Evolutionary conservation across 1,139 yeast genomes (phyloP), one percentile per base, ranked within the genome.

Genomic region (Hanseniaspora gamundiae): DNA sequence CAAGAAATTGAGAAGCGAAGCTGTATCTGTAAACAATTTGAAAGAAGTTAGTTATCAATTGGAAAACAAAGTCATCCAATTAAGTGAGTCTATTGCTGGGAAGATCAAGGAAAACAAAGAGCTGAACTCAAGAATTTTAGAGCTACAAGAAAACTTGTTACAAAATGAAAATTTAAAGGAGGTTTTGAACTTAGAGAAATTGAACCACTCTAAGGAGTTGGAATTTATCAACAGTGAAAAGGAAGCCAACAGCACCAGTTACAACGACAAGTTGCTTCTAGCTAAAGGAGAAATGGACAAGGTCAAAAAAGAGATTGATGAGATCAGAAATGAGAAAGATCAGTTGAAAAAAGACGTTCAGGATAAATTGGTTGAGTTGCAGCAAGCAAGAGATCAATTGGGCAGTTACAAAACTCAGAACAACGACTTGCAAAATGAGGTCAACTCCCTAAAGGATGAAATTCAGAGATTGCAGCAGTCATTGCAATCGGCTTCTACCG

Each of bases 31-130:
- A 41, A 81, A 80, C 59, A 94, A 82, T 58, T 74, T 85, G 69
- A 78, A 85, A 64, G 95, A 91, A 61, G 94, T 86, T 35, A 86
- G 94, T 56, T 91, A 86, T 66, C 79, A 83, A 60, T 74, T 91
- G 57, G 98, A 93, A 63, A 91, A 88, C 64, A 91, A 91, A 70
- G 97, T 93, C 21, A 87, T 91, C 51, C 95, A 88, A 62, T 75
- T 93, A 52, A 87, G 95, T 1, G 95, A 88, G 61, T 76, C 80
- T 9, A 70, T 88, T 52, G 78, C 94, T 1, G 65, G 79, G 24
- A 82, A 83, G 64, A 78, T 80, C 36, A 82, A 76, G 55, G 95
- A 86, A 55, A 88, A 87, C 64, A 82, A 80, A 66, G 73, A 72
- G 48, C 70, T 88, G 57, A 71, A 76, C 51, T 65, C 66, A 13